Conservation (phyloP, 257 asterid species). For the Solanum neorickii region DNA sequence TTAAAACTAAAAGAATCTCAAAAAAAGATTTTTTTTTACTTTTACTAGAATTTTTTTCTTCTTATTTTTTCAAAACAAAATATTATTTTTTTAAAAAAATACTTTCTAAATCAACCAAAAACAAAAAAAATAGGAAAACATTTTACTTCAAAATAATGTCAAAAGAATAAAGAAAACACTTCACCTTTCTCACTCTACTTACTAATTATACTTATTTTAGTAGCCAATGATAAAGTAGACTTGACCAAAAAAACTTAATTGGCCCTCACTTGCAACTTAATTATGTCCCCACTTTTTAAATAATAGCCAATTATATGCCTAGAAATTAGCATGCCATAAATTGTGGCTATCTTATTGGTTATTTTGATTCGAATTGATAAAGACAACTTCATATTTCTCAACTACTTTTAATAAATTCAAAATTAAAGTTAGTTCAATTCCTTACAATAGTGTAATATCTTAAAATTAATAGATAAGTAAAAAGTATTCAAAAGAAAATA, state of each 20-base stretch:
- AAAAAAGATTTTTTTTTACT: no score
- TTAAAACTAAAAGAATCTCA: no score
- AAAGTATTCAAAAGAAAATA: no score
- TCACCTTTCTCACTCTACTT: not conserved
- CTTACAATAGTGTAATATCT: not conserved
- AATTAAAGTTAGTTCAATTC: not conserved
- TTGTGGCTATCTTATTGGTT: not conserved
- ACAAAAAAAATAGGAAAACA: no score
- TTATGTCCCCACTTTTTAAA: not conserved
- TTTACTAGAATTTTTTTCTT: no score
- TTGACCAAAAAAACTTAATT: not conserved
- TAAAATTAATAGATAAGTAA: no score
- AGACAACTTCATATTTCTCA: not conserved
- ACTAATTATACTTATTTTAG: not conserved
- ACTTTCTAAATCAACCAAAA: not conserved
- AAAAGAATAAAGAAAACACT: not conserved
- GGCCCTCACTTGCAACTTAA: not conserved
- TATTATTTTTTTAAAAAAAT: no score
- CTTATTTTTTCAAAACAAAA: accelerated
- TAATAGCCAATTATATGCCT: not conserved
- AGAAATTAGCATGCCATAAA: not conserved
- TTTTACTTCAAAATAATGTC: not conserved
- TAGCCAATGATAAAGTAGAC: not conserved
- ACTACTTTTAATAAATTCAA: not conserved
- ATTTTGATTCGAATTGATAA: not conserved